Evolutionary conservation across 2,329 filamentous ascomycete species (phyloP), one percentile per base, ranked within the genome.

Genomic region (Colletotrichum sp.): DNA sequence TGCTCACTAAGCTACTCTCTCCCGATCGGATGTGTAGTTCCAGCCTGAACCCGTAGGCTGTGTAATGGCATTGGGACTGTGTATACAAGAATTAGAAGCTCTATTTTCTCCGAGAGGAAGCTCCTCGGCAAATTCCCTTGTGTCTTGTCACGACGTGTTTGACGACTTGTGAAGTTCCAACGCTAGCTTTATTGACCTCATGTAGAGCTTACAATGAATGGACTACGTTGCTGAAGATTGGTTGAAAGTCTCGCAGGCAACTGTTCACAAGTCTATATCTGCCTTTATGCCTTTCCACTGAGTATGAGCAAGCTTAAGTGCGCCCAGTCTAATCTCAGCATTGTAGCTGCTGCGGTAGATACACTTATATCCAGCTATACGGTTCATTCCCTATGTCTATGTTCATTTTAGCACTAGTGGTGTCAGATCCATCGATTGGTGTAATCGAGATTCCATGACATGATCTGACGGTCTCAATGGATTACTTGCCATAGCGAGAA

Each of bases 1-100:
- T 88, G 95, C 95, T 83, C 97, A 99, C 91, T 99, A 98, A 90
- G 84, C 67, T 72, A 72, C 36, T 74, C 28, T 24, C 10, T 65
- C 26, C 28, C 36, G 66, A 62, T 69, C 28, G 59, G 59, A 28
- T 59, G 13, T 70, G 72, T 75, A 76, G 66, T 68, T 71, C 75
- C 52, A 68, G 66, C 60, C 39, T 44, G 18, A 24, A 67, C 71
- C 75, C 71, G 39, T 75, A 24, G 71, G 75, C 75, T 76, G 39
- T 75, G 75, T 76, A 71, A 77, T 76, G 67, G 72, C 69, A 72
- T 68, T 68, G 69, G 70, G 72, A 77, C 74, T 69, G 76, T 78
- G 77, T 78, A 78, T 71, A 78, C 76, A 78, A 76, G 77, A 76
- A 77, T 73, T 78, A 76, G 76, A 78, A 71, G 44, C 63, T 72